Evolutionary conservation across 1,284 basidiomycete genomes (phyloP), one percentile per base, ranked within the genome.

Genomic region (Ceratobasidium sp.): DNA sequence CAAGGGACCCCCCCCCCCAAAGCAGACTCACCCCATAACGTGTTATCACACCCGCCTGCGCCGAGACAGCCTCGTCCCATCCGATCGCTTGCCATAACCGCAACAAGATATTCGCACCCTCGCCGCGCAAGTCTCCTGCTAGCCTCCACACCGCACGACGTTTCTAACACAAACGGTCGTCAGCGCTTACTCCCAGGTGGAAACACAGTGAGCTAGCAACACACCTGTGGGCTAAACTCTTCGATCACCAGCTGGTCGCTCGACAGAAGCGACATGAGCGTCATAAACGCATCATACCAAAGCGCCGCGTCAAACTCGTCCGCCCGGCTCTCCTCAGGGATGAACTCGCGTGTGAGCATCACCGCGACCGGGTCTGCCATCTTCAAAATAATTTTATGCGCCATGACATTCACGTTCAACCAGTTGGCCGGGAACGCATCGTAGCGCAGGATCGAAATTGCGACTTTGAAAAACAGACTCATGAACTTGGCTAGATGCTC

Each of bases 141-240:
- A 98, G 86, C 54, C 95, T 88, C 96, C 96, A 98, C 16, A 97
- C 94, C 0, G 95, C 93, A 66, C 96, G 88, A 64, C 95, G 89
- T 86, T 94, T 92, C 91, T 98, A 73, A 25, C 72, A 74, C 42
- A 76, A 25, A 78, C 72, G 23, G 30, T 16, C n/a, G 40, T 44
- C 38, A 42, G 38, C 12, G 12, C n/a, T 63, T 54, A 72, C 2
- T 30, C 12, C 28, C 9, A 11, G 11, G 11, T 74, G 33, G 69
- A 48, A 30, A 63, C 61, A 40, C 16, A 44, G 23, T 25, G 53
- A 56, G 5, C 71, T 48, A 49, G 21, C 60, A 42, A 40, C 83
- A 66, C 73, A 91, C 92, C 87, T 94, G 93, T 0, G 95, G 92
- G 78, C 90, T 93, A 77, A 95, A 95, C 76, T 97, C 93, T 80